Base-by-base conservation (phyloP, 2,329 filamentous ascomycete species). In the Zasmidium citrigriseum region DNA sequence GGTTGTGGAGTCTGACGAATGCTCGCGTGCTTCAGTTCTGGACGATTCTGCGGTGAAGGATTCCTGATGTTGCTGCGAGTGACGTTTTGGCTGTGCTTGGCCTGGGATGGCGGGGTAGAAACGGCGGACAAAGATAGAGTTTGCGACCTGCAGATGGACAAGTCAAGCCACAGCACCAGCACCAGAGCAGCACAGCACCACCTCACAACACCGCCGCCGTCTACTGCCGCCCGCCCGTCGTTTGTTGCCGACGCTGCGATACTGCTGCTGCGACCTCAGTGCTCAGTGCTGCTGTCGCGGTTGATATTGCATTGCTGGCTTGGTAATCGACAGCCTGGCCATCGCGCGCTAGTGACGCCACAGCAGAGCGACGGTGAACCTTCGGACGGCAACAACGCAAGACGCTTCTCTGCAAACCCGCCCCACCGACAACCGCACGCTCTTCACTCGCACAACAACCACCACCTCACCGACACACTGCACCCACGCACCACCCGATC, bases 321-420 rank as follows among this genome's bases (percentile, higher is more conserved):
- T 49, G 20, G 46, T 49, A 4, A 49, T 49, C 46, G 46, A 5
- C 46, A 23, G 46, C 22, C 29, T 24, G 7, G 10, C 20, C 18
- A 21, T 21, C 50, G 24, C 50, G 21, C 29, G 50, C 48, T 34
- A 52, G 27, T 52, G 21, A 44, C 50, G 29, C 50, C 29, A 44
- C 50, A 22, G 16, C 48, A 22, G 25, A 44, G n/a, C 24, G 27
- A 25, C 46, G 34, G 20, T 34, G 23, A 34, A 29, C n/a, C n/a
- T n/a, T n/a, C n/a, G n/a, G n/a, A n/a, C n/a, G n/a, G n/a, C 38
- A 52, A 46, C 52, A 44, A 44, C 50, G 46, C 24, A 50, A 52
- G 49, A 44, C 23, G 45, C 24, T 50, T 50, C 45, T 48, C 53
- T 47, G 53, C 55, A 24, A 49, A 47, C 54, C 22, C 27, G 52